These are phyloP conservation scores for Blastocystis sp. DNA, from an alignment of 352 stramenopile species.

Conservation along the genomic window DNA sequence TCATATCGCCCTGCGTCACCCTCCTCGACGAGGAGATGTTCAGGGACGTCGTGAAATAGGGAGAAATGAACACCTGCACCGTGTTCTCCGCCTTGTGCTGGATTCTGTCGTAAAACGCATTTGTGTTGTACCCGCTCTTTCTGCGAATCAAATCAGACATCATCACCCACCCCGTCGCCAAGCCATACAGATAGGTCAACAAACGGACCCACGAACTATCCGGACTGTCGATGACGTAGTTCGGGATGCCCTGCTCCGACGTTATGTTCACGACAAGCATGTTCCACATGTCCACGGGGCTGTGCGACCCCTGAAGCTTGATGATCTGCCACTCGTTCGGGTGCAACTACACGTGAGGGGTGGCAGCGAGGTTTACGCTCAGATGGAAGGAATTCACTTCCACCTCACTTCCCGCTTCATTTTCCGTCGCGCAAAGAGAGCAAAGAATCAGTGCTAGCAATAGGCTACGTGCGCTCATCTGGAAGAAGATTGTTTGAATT, in stretches of 20 bases:
- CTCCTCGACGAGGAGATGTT: neutral
- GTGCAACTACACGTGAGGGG: neutral
- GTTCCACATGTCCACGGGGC: constrained; percentile 26
- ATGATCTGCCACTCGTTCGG: neutral
- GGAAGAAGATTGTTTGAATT: neutral
- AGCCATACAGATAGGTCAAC: constrained; percentile 33
- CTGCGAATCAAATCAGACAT: neutral
- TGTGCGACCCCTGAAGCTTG: neutral
- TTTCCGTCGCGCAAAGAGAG: neutral
- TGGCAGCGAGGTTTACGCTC: neutral
- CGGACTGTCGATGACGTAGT: constrained; percentile 16
- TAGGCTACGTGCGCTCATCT: neutral
- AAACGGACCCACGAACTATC: constrained; percentile 30
- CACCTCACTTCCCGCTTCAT: neutral
- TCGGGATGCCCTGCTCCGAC: neutral
- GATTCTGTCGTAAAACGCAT: constrained; percentile 22
- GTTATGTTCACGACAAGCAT: constrained; percentile 40
- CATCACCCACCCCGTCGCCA: neutral
- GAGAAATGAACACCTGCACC: constrained; percentile 18
- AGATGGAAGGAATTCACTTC: neutral
- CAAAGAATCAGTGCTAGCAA: neutral
- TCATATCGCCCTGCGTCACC: neutral
- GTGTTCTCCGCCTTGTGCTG: neutral
- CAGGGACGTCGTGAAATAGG: constrained; percentile 4
- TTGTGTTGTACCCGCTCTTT: neutral